A percentile compares a stretch with the other conserved stretches of the same genome.
phyloP scores from a whole-genome alignment of 2,329 filamentous ascomycete species.

The Pyrenochaeta sp. region DNA sequence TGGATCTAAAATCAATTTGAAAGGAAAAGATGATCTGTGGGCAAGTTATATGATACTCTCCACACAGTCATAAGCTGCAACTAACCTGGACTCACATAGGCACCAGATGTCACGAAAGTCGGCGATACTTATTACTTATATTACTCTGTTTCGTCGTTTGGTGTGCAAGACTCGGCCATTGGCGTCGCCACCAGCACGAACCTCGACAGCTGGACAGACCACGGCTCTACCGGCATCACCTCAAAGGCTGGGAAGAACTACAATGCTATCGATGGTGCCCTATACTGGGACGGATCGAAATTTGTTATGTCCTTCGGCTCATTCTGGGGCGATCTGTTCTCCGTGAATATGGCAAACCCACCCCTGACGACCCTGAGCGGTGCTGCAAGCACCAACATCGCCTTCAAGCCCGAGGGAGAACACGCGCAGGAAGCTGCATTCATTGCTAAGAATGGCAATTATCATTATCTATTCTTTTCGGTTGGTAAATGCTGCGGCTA shows the following conservation, averaged over 20 bases:
- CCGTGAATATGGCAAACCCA: constrained; percentile 59
- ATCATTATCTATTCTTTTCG: constrained; percentile 72
- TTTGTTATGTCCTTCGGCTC: constrained; percentile 70
- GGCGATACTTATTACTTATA: constrained; percentile 69
- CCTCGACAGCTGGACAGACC: constrained; percentile 68
- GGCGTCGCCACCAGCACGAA: constrained; percentile 63
- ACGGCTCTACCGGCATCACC: constrained; percentile 62
- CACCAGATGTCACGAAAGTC: constrained; percentile 69
- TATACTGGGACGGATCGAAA: constrained; percentile 54
- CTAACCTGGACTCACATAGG: constrained; percentile 51
- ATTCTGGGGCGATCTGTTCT: constrained; percentile 73
- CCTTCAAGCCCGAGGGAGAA: constrained; percentile 60
- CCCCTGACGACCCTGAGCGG: constrained; percentile 43
- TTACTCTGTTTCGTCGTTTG: constrained; percentile 71
- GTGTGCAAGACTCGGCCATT: constrained; percentile 68
- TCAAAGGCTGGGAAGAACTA: constrained; percentile 51
- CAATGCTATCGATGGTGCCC: constrained; percentile 63
- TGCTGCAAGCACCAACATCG: constrained; percentile 57
- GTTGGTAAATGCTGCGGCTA: constrained; percentile 70
- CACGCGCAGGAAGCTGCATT: constrained; percentile 67
- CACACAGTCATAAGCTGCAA: not conserved
- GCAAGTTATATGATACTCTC: constrained; percentile 35
- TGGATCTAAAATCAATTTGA: constrained; percentile 57
- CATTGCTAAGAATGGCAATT: constrained; percentile 63
- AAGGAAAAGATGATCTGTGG: constrained; percentile 61